A percentile compares a stretch with the other conserved stretches of the same genome.
Evolutionary conservation across 1,284 basidiomycete genomes (phyloP).

Genomic region (Ceratobasidium sp.): DNA sequence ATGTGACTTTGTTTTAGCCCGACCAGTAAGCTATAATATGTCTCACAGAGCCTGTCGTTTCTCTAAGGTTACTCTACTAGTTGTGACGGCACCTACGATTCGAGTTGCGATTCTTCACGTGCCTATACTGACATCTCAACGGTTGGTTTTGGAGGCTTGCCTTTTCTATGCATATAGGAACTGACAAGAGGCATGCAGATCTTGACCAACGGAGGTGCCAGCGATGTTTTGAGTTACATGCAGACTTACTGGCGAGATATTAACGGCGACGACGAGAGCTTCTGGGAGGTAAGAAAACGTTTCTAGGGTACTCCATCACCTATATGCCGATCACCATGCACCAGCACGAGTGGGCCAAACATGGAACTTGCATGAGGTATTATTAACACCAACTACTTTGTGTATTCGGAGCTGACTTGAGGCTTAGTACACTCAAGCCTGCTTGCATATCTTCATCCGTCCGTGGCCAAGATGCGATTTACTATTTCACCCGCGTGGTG

Average conservation of each 20-base stretch:
- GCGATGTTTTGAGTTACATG: conserved; percentile 71
- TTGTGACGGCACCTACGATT: conserved; percentile 68
- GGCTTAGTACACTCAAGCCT: conserved; percentile 63
- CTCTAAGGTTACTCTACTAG: conserved; percentile 50
- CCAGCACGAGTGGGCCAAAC: conserved; percentile 47
- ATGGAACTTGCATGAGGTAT: conserved; percentile 77
- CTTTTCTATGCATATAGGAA: not conserved
- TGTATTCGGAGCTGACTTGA: conserved; percentile 31
- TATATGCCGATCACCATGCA: not conserved
- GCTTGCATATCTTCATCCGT: conserved; percentile 37
- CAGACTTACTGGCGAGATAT: conserved; percentile 67
- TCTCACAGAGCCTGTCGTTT: not conserved
- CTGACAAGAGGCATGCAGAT: conserved; percentile 54
- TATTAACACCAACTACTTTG: not conserved
- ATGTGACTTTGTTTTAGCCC: conserved; percentile 14
- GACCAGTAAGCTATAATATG: conserved; percentile 13
- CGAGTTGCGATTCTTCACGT: conserved; percentile 69
- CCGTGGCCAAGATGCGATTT: conserved; percentile 46
- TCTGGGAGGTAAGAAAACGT: conserved; percentile 67
- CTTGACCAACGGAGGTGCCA: conserved; percentile 63
- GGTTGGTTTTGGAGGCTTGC: conserved; percentile 51
- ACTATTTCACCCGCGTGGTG: conserved; percentile 71
- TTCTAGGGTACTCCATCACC: not conserved
- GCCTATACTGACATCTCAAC: conserved; percentile 63
- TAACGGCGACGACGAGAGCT: conserved; percentile 63